phyloP scores from a whole-genome alignment of 495 filamentous ascomycete species.

The Annulohypoxylon bovei region DNA sequence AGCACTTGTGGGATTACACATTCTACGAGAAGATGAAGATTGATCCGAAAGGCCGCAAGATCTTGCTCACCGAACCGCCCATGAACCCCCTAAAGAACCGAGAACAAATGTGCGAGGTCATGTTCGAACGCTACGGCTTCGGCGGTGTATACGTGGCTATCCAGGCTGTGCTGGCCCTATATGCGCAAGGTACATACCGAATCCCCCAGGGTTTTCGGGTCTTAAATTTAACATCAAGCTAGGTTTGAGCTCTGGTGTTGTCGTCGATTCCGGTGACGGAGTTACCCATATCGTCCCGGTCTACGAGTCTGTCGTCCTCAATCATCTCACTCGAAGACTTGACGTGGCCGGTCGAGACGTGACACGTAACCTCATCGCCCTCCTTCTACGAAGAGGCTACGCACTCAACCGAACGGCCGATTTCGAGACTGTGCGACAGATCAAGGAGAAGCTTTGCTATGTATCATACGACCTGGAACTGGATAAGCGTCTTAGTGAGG shows the following conservation, averaged over 20 bases:
- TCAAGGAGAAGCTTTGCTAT: conserved; percentile 99
- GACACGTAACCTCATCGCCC: conserved; percentile 93
- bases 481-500: conserved; percentile 94
- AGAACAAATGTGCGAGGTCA: conserved; percentile 97
- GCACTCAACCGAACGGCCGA: conserved; percentile 98
- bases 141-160: conserved; percentile 98
- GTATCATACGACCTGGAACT: conserved; percentile 98
- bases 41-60: conserved; percentile 91
- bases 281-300: conserved; percentile 99
- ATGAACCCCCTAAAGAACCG: conserved; percentile 97
- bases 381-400: conserved; percentile 94
- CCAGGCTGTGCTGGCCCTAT: conserved; percentile 95
- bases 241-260: conserved; percentile 94
- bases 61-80: conserved; percentile 96
- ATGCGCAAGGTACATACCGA: conserved; percentile 81
- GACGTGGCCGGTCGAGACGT: conserved; percentile 98
- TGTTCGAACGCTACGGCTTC: conserved; percentile 97
- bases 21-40: conserved; percentile 97
- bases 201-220: not conserved
- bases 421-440: conserved; percentile 98
- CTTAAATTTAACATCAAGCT: conserved; percentile 34
- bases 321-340: conserved; percentile 91
- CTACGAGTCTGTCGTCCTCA: conserved; percentile 95
- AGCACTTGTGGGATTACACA: conserved; percentile 99
- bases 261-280: conserved; percentile 97